phyloP scores from a whole-genome alignment of 1,284 basidiomycete genomes.

The Phellinidium pouzarii region DNA sequence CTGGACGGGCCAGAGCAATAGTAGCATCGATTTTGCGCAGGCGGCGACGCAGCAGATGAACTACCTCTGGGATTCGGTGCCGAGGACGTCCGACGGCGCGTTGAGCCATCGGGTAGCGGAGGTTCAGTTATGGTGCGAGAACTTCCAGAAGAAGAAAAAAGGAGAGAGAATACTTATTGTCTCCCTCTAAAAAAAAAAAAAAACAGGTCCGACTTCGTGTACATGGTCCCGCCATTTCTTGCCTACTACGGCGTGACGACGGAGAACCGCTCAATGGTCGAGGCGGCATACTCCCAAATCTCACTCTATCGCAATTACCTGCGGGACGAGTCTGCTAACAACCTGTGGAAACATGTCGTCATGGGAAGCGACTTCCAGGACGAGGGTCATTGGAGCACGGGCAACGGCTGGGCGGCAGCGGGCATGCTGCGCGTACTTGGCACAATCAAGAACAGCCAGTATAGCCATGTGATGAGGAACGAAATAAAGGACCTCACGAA shows the following conservation, averaged over 20 bases:
- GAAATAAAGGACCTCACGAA: constrained; percentile 54
- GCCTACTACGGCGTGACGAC: constrained; percentile 80
- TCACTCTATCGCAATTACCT: constrained; percentile 67
- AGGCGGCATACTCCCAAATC: constrained; percentile 73
- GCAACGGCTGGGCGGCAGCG: constrained; percentile 82
- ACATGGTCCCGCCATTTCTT: constrained; percentile 90
- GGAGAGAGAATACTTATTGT: not conserved
- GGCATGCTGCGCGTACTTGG: constrained; percentile 81
- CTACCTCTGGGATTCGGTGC: constrained; percentile 61
- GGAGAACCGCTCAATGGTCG: constrained; percentile 60
- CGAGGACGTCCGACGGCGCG: constrained; percentile 67
- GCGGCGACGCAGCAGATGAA: constrained; percentile 70
- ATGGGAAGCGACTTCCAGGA: constrained; percentile 47
- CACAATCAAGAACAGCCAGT: constrained; percentile 63
- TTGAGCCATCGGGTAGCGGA: constrained; percentile 69
- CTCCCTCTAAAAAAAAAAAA: too few relatives aligned
- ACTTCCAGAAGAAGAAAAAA: too few relatives aligned
- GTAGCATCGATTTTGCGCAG: constrained; percentile 49
- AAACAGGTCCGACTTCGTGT: constrained; percentile 67
- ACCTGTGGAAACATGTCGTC: constrained; percentile 67
- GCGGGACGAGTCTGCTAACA: constrained; percentile 38
- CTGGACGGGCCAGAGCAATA: constrained; percentile 46
- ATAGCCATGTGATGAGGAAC: constrained; percentile 38
- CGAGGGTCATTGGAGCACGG: constrained; percentile 69
- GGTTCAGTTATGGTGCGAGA: constrained; percentile 66